Evolutionary conservation across 2,329 filamentous ascomycete species (phyloP), one percentile per base, ranked within the genome.

Genomic region (Neopestalotiopsis rosae): DNA sequence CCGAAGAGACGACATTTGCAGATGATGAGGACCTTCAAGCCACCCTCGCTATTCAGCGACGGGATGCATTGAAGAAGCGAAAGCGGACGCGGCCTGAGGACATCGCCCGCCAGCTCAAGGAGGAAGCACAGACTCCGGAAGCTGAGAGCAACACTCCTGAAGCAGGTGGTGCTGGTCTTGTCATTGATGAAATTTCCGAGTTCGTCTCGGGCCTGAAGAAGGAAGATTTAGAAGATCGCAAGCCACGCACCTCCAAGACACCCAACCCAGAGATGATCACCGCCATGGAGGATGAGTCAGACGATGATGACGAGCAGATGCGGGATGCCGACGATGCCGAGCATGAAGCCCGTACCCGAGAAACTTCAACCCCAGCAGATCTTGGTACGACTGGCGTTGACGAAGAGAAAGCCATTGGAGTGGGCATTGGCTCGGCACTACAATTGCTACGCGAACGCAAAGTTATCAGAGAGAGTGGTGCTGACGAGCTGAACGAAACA

Each of bases 141-240:
- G 76, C 81, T 10, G 84, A 86, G 57, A 85, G 87, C 65, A 83
- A 83, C 42, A 84, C 84, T 2, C 74, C 76, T 6, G 79, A 76
- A 32, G 73, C 69, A 4, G 78, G 81, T 56, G 77, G 75, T 2
- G 82, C 81, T 38, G 95, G 94, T 1, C 84, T 99, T 1, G 88
- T 98, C n/a, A 95, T 99, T 68, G 95, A 98, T 70, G 96, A 98
- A 77, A 97, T 95, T 0, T 94, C 94, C 0, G 95, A 97, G 75
- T 99, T 99, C 75, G 92, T 99, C 38, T 92, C 94, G 32, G 94
- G 94, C 67, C 82, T 99, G 67, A 92, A 91, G 76, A 92, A 91
- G 69, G 87, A 85, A 24, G 84, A 86, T 7, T 83, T 86, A 3
- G 86, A 88, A 67, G 84, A 86, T 14, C 87, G 77, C 82, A 92